Conservation (phyloP, 352 stramenopile genomes). For the Phytopythium montanum region DNA sequence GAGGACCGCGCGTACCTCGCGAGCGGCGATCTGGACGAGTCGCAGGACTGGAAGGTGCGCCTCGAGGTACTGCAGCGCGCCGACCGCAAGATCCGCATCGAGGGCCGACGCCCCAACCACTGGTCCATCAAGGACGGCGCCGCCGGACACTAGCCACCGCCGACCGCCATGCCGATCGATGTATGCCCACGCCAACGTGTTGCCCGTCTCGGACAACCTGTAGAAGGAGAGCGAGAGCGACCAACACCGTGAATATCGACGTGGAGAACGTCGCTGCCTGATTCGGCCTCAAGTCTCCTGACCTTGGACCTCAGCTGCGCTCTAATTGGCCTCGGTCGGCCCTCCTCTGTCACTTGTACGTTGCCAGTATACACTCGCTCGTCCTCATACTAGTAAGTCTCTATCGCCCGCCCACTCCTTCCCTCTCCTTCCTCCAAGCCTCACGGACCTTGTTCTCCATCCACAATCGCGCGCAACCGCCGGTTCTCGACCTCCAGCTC, state of each 20-base stretch:
- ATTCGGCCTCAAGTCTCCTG: too few species aligned
- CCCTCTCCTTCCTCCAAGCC: too few species aligned
- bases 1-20: conserved; percentile 72
- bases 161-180: background rate
- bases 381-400: conserved; percentile 6
- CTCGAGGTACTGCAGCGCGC: conserved; percentile 76
- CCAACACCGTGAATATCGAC: too few species aligned
- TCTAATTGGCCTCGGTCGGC: background rate
- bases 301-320: background rate
- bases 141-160: conserved; percentile 25
- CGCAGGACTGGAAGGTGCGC: conserved; percentile 83
- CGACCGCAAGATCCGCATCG: conserved; percentile 71
- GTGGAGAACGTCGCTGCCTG: too few species aligned
- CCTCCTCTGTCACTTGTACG: conserved; percentile 1
- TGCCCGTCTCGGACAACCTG: too few species aligned
- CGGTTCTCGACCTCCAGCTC: conserved; percentile 68
- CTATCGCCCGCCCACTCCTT: background rate
- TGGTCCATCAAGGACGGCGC: conserved; percentile 56
- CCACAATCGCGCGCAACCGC: conserved; percentile 40
- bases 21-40: conserved; percentile 63
- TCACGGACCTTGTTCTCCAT: conserved; percentile 11
- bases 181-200: too few species aligned
- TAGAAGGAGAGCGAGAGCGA: too few species aligned
- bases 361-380: conserved; percentile 4
- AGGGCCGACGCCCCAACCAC: conserved; percentile 72